Base-by-base conservation (phyloP, 1,139 yeast genomes). In the Lodderomyces jiufengensis region DNA sequence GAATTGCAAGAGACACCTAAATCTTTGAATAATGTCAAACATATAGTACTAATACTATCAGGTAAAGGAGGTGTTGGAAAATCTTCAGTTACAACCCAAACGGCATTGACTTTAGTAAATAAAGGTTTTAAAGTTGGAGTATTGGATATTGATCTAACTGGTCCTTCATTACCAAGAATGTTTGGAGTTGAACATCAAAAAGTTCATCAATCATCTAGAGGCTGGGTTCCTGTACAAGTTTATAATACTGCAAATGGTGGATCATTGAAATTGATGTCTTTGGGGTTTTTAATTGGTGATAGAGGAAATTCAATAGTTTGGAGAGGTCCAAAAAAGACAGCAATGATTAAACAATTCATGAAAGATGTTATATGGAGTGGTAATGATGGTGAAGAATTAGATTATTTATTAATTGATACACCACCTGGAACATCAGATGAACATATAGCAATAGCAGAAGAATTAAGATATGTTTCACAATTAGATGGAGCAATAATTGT, bases 401-500 rank as follows among this genome's bases (percentile, higher is more conserved):
- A 90, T 57, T 94, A 86, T 54, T 62, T 94, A 39, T 64, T 94
- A 29, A 90, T 94, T 7, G 99, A 94, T 54, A 92, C 99, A 0
- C 99, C 99, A 0, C 99, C 99, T 0, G 99, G 99, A 0, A 92
- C 99, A 0, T 84, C 95, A 0, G 99, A 94, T 57, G 99, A 94
- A 57, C 99, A 94, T 59, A 92, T 94, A 30, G 90, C 97, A 3
- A 83, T 94, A 22, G 97, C 97, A 2, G 97, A 94, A 56, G 95
- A 87, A 55, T 69, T 92, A 34, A 63, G 85, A 40, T 75, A 66
- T 52, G 73, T 74, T 3, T 57, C 57, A 29, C 73, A 73, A 3
- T 54, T 66, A 3, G 75, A 69, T 40, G 76, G 76, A 0, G 76
- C 76, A 15, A 61, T 70, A 3, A 66, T 70, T 2, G 76, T 70